Evolutionary conservation across 2,329 filamentous ascomycete genomes (phyloP).

Genomic region (Fusarium protoensiforme): DNA sequence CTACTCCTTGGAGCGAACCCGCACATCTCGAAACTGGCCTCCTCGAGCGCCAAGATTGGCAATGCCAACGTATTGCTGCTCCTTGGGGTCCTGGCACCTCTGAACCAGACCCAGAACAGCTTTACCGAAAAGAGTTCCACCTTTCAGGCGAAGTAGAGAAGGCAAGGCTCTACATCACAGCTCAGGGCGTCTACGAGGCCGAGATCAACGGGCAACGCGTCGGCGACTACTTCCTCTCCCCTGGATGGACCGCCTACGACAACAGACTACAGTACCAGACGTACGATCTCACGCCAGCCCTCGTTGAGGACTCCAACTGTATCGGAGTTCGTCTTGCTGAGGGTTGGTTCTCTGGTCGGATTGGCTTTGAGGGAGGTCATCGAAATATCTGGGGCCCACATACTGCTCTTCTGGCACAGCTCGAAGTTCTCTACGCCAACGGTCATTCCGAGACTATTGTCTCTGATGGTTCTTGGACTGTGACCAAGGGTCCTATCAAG

Average conservation of each 20-base stretch:
- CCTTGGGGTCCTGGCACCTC: conserved; percentile 29
- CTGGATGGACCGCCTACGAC: conserved; percentile 62
- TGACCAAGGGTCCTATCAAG: conserved; percentile 45
- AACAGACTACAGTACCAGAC: conserved; percentile 61
- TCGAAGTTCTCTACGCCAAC: neutral
- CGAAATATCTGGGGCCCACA: conserved; percentile 21
- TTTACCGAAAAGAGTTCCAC: conserved; percentile 19
- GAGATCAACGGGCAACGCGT: conserved; percentile 57
- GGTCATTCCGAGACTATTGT: neutral
- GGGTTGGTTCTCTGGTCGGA: conserved; percentile 37
- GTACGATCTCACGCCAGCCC: conserved; percentile 57
- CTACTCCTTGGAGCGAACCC: conserved; percentile 24
- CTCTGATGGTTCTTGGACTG: conserved; percentile 53
- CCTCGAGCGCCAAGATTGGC: conserved; percentile 45
- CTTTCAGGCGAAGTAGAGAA: neutral
- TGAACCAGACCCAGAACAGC: conserved; percentile 37
- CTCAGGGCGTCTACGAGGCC: conserved; percentile 57
- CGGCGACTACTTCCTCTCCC: conserved; percentile 55
- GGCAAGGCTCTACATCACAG: conserved; percentile 58
- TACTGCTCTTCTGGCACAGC: conserved; percentile 7
- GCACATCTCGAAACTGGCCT: conserved; percentile 46
- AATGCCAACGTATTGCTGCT: conserved; percentile 40
- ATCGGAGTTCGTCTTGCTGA: conserved; percentile 56
- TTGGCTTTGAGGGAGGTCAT: conserved; percentile 34
- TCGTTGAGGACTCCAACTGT: conserved; percentile 37